These are phyloP conservation scores for Mortierella alpina DNA, from an alignment of 192 early-diverging fungal genomes.

Conservation along the genomic window DNA sequence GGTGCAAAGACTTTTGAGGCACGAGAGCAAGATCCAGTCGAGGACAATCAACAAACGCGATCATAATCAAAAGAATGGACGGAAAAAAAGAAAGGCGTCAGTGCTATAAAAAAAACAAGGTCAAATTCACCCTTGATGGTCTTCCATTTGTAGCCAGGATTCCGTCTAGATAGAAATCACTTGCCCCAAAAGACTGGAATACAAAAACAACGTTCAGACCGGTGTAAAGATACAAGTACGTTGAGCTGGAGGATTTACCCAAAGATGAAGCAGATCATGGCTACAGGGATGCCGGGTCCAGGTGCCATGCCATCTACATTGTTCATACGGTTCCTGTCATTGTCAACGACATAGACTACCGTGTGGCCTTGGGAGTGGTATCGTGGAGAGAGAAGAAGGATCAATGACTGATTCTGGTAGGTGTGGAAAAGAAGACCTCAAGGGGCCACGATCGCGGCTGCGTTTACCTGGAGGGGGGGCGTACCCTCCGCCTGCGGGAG, in stretches of 20 bases:
- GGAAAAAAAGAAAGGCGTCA: background rate
- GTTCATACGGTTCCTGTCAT: background rate
- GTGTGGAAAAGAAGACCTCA: too few species aligned
- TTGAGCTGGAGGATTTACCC: constrained; percentile 10
- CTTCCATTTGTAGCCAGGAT: background rate
- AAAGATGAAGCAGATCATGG: constrained; percentile 40
- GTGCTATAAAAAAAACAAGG: background rate
- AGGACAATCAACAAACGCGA: too few species aligned
- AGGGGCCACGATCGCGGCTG: too few species aligned
- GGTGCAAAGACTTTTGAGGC: constrained; percentile 18
- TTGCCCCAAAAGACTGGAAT: background rate
- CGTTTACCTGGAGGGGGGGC: background rate
- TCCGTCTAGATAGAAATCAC: too few species aligned
- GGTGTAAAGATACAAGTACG: background rate
- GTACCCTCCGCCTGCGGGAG: constrained; percentile 3
- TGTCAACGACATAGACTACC: too few species aligned
- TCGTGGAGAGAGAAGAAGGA: too few species aligned
- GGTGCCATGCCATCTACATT: too few species aligned
- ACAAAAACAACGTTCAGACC: background rate
- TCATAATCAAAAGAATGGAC: background rate
- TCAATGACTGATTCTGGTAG: too few species aligned
- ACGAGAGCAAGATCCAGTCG: too few species aligned
- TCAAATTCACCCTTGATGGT: background rate
- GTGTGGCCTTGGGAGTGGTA: too few species aligned
- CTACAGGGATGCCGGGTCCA: constrained; percentile 3